These are phyloP conservation scores for Pichia ethanolica DNA, from an alignment of 805 yeast species.

Conservation along the genomic window DNA sequence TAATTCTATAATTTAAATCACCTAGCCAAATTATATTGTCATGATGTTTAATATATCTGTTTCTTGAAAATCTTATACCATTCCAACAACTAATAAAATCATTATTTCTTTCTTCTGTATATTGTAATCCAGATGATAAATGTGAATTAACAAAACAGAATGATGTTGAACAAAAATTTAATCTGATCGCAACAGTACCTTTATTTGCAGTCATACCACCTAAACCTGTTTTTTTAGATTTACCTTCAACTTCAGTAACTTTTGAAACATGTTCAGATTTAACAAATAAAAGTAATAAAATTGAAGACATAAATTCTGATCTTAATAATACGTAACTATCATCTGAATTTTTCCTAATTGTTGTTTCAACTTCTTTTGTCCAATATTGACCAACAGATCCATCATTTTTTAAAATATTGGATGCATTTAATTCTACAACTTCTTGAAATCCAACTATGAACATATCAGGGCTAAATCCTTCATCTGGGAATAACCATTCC, in stretches of 20 bases:
- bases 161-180: slow-evolving; percentile 70
- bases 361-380: slow-evolving; percentile 60
- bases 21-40: slow-evolving; percentile 92
- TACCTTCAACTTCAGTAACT: slow-evolving; percentile 85
- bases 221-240: slow-evolving; percentile 88
- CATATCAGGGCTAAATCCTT: slow-evolving; percentile 59
- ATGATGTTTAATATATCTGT: slow-evolving; percentile 69
- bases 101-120: slow-evolving; percentile 75
- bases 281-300: slow-evolving; percentile 58
- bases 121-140: slow-evolving; percentile 84
- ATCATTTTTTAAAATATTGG: slow-evolving; percentile 82
- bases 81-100: slow-evolving; percentile 72
- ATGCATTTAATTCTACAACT: slow-evolving; percentile 86
- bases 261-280: slow-evolving; percentile 36
- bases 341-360: slow-evolving; percentile 40
- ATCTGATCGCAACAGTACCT: slow-evolving; percentile 91
- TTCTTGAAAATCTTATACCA: slow-evolving; percentile 74
- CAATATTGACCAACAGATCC: slow-evolving; percentile 69
- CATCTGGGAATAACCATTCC: slow-evolving; percentile 75
- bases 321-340: slow-evolving; percentile 54
- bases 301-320: slow-evolving; percentile 69
- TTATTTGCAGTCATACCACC: slow-evolving; percentile 97
- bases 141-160: slow-evolving; percentile 87
- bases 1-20: slow-evolving; percentile 81
- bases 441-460: slow-evolving; percentile 93